Conservation (phyloP, 2,329 filamentous ascomycete species). For the Teratosphaeria destructans region DNA sequence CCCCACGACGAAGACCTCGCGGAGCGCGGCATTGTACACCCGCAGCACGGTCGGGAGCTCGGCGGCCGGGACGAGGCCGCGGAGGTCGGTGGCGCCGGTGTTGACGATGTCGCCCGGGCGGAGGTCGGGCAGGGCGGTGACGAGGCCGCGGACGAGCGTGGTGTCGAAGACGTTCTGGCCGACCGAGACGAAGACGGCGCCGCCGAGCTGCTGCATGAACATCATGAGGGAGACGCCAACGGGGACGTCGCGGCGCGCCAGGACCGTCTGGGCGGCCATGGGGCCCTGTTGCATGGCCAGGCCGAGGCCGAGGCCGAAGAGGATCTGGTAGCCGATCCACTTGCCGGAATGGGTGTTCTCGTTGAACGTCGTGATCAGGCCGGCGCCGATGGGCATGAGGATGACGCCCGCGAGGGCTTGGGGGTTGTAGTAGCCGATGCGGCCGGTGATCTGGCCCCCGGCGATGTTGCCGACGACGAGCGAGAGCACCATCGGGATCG, state of each 20-base stretch:
- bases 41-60: conserved; percentile 11
- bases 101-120: conserved; percentile 12
- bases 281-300: conserved; percentile 32
- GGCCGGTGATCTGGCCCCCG: conserved; percentile 28
- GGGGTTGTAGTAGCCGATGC: conserved; percentile 37
- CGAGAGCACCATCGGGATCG: conserved; percentile 34
- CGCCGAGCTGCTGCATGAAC: conserved; percentile 34
- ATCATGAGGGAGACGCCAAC: conserved; percentile 31
- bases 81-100: conserved; percentile 22
- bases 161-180: conserved; percentile 25
- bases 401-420: conserved; percentile 31
- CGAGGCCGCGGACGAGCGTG: conserved; percentile 5
- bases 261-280: conserved; percentile 30
- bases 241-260: conserved; percentile 28
- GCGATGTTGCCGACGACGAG: conserved; percentile 32
- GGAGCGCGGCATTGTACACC: conserved; percentile 20
- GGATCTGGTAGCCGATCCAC: conserved; percentile 38
- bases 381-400: conserved; percentile 33
- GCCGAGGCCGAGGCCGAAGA: conserved; percentile 37
- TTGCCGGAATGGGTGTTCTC: neutral
- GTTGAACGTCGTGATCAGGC: conserved; percentile 31
- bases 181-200: conserved; percentile 33
- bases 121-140: conserved; percentile 5
- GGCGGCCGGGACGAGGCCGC: conserved; percentile 13
- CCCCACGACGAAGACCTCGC: conserved; percentile 19